Percentiles rank a stretch among this genome's conserved stretches.
phyloP scores from a whole-genome alignment of 1,139 yeast genomes.

The Kodamaea fungicola region DNA sequence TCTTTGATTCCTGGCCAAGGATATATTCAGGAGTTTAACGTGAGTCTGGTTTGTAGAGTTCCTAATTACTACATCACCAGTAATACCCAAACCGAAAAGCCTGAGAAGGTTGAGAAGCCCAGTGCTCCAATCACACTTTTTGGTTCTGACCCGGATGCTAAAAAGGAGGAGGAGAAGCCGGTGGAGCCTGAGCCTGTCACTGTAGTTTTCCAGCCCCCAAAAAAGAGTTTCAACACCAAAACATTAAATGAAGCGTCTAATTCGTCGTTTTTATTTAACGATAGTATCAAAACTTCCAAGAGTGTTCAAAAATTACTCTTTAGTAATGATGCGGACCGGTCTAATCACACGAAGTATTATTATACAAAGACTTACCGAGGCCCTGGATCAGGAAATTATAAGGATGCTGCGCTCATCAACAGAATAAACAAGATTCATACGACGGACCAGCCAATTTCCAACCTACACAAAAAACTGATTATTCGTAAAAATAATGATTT shows the following conservation, averaged over 20 bases:
- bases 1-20: slow-evolving; percentile 47
- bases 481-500: slow-evolving; percentile 2
- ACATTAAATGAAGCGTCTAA: slow-evolving; percentile 18
- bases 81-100: slow-evolving; percentile 4
- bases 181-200: slow-evolving; percentile 1
- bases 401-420: slow-evolving; percentile 43
- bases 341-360: slow-evolving; percentile 36
- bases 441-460: slow-evolving; percentile 14
- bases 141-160: slow-evolving; percentile 2
- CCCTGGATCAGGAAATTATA: slow-evolving; percentile 47
- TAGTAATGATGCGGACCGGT: slow-evolving; percentile 34
- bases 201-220: neutral
- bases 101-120: neutral
- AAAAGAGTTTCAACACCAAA: slow-evolving; percentile 12
- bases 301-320: slow-evolving; percentile 35
- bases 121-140: slow-evolving; percentile 1
- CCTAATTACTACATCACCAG: slow-evolving; percentile 41
- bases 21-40: slow-evolving; percentile 41
- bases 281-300: slow-evolving; percentile 27
- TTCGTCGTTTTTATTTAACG: slow-evolving; percentile 23
- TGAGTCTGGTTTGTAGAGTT: slow-evolving; percentile 40
- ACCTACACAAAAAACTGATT: slow-evolving; percentile 12
- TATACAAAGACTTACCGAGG: slow-evolving; percentile 43
- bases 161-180: slow-evolving; percentile 5
- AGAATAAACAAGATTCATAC: slow-evolving; percentile 34